A percentile compares a stretch with the other conserved stretches of the same genome.
Evolutionary conservation across 352 stramenopile species (phyloP).

Genomic region (Pythium myriotylum): DNA sequence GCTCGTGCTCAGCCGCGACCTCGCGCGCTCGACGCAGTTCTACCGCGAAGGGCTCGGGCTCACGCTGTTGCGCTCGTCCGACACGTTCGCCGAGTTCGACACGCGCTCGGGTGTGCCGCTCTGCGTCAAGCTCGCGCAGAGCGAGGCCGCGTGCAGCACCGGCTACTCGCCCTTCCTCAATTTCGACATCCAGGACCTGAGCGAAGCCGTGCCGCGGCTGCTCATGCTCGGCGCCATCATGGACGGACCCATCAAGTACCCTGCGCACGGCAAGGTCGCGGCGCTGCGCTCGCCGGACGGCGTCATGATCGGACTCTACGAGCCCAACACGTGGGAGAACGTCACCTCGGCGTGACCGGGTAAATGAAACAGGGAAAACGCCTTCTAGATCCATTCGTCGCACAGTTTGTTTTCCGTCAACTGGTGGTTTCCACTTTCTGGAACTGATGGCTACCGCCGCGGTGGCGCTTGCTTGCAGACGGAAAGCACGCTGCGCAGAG

Average conservation of each 20-base stretch:
- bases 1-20: constrained; percentile 83
- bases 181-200: constrained; percentile 90
- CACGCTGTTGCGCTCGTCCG: constrained; percentile 68
- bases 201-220: constrained; percentile 82
- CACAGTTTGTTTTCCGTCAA: constrained; percentile 3
- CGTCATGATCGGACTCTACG: constrained; percentile 93
- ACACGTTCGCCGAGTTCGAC: constrained; percentile 85
- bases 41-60: constrained; percentile 85
- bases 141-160: constrained; percentile 80
- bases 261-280: constrained; percentile 88
- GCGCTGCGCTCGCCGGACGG: constrained; percentile 87
- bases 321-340: constrained; percentile 87
- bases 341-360: constrained; percentile 77
- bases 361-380: background rate
- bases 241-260: constrained; percentile 93
- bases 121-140: constrained; percentile 83
- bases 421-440: constrained; percentile 15
- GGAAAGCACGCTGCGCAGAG: constrained; percentile 53
- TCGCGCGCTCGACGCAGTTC: constrained; percentile 80
- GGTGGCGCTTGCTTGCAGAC: constrained; percentile 20
- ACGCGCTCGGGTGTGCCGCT: constrained; percentile 61
- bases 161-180: constrained; percentile 92
- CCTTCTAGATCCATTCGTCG: constrained; percentile 4
- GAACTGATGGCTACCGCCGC: constrained; percentile 26
- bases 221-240: constrained; percentile 89